Conservation (phyloP, 2,329 filamentous ascomycete species). For the Colletotrichum acutatum region DNA sequence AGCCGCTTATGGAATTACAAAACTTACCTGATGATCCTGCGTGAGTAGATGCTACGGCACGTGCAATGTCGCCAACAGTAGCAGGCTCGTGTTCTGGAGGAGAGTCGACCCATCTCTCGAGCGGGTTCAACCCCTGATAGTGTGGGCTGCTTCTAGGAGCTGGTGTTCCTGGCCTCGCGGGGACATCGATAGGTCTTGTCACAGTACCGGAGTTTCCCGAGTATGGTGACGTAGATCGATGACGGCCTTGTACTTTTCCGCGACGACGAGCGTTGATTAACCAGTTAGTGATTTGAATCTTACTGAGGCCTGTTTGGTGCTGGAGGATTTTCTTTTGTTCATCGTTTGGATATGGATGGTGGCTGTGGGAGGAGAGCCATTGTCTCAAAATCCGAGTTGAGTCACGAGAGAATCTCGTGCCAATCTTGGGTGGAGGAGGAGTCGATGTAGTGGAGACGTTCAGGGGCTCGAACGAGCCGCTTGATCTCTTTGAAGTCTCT, state of each 20-base stretch:
- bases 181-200: constrained; percentile 14
- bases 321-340: constrained; percentile 27
- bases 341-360: constrained; percentile 29
- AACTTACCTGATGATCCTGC: constrained; percentile 2
- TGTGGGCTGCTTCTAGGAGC: constrained; percentile 10
- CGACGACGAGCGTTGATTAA: constrained; percentile 28
- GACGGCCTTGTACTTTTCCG: constrained; percentile 57
- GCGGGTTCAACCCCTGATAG: constrained; percentile 19
- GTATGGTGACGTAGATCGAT: constrained; percentile 46
- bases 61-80: constrained; percentile 38
- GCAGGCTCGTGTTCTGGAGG: constrained; percentile 41
- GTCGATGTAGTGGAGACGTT: neutral
- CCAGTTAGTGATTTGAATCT: constrained; percentile 32
- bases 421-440: constrained; percentile 37
- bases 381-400: constrained; percentile 35
- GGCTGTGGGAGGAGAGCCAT: constrained; percentile 34
- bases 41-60: constrained; percentile 35
- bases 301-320: constrained; percentile 27
- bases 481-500: constrained; percentile 8
- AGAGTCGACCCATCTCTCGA: constrained; percentile 35
- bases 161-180: constrained; percentile 20
- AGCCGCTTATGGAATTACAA: constrained; percentile 21
- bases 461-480: neutral
- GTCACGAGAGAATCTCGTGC: constrained; percentile 39
- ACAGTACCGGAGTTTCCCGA: constrained; percentile 35